Base-by-base conservation (phyloP, 192 early-diverging fungal species). In the Chytriomyces sp. region DNA sequence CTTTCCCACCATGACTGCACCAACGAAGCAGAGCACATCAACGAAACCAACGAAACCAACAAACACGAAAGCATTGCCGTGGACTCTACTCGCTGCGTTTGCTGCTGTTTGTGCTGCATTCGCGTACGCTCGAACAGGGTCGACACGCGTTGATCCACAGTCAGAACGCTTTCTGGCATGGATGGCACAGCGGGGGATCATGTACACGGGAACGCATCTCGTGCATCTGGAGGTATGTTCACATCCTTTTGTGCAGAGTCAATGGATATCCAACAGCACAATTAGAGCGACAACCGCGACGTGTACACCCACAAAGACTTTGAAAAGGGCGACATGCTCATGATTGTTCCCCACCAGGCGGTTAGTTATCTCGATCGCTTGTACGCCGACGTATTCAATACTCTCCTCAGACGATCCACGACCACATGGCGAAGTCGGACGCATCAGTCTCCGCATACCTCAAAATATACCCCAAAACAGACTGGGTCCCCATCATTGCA, bases 401-500 rank as follows among this genome's bases (percentile, higher is more conserved):
- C 45, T 46, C 7, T 16, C 10, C 45, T 28, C 43, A 70, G 68
- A 72, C 70, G 5, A 61, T 72, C 53, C 70, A 72, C 45, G 70
- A 72, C 43, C 5, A 50, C 7, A 8, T 72, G 10, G 70, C 70
- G n/a, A 59, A 61, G n/a, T 26, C 68, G 26, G 70, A 72, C 44
- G 57, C 70, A 5, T 44, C 45, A 24, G 43, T 72, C 43, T 23
- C 70, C 8, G 18, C 5, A 35, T 72, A 61, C 43, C 7, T 61
- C 35, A 7, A 16, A 10, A 61, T 24, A n/a, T 72, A 61, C 44
- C 70, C 70, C 6, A 62, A 72, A 45, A 72, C 53, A 8, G 70
- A 72, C 5, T 72, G 70, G 70, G 70, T 72, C 26, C 43, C 70
- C 24, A 72, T 72, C 59, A 72, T 72, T 61, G 70, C 57, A 6